Conservation (phyloP, 768 basidiomycete species). For the Polyporus arcularius region DNA sequence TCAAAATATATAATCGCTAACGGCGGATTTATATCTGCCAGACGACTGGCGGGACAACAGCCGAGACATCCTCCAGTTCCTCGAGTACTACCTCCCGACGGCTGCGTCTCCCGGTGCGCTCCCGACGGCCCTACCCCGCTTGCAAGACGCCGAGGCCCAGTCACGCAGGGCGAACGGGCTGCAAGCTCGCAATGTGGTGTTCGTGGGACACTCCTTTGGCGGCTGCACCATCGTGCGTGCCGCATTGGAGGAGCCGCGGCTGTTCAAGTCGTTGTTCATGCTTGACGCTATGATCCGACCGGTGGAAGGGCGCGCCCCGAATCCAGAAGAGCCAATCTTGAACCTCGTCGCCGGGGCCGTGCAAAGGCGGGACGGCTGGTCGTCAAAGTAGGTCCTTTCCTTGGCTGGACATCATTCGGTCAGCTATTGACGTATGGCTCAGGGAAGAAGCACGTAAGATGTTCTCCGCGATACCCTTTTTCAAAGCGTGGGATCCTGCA, state of each 20-base stretch:
- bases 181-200: slow-evolving; percentile 54
- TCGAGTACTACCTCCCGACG: slow-evolving; percentile 65
- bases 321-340: neutral
- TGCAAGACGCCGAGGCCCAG: slow-evolving; percentile 44
- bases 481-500: slow-evolving; percentile 66
- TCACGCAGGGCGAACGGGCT: slow-evolving; percentile 51
- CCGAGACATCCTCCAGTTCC: slow-evolving; percentile 78
- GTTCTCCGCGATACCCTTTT: slow-evolving; percentile 63
- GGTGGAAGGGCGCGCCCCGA: neutral
- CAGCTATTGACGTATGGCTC: neutral
- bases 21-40: slow-evolving; percentile 26
- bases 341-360: slow-evolving; percentile 40
- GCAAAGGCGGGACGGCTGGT: slow-evolving; percentile 61
- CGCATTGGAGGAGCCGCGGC: slow-evolving; percentile 57
- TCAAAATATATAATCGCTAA: neutral
- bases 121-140: slow-evolving; percentile 55
- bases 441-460: slow-evolving; percentile 61
- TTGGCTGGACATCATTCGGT: no score
- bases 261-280: slow-evolving; percentile 74
- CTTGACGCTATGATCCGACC: slow-evolving; percentile 72
- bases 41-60: slow-evolving; percentile 79
- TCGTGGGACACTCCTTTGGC: slow-evolving; percentile 84
- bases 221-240: slow-evolving; percentile 76
- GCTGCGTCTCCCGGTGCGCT: slow-evolving; percentile 31
- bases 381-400: slow-evolving; percentile 46